Evolutionary conservation across 306 rosid genomes (phyloP), one percentile per base, ranked within the genome.

Genomic region (Sicyos edulis): DNA sequence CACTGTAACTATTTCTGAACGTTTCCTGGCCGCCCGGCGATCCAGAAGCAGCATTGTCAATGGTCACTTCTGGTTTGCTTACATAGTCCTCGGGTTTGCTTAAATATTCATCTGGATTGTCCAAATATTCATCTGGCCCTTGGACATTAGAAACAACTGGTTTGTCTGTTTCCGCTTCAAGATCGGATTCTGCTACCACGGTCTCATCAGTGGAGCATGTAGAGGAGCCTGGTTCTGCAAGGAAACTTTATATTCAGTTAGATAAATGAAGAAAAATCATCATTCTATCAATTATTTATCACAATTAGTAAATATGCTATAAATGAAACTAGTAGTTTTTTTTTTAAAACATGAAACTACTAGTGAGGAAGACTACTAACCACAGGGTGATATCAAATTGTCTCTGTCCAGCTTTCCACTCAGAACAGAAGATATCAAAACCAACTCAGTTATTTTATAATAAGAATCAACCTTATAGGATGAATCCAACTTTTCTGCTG

Each of bases 201-300:
- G 98, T 92, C 82, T 90, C 96, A 5, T 92, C 96, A 15, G 96
- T 86, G 53, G 96, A 90, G 85, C 96, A 88, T 49, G 96, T 88
- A 34, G 96, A 90, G 80, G 96, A 90, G 67, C 88, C 87, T 70
- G 82, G 74, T 70, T 88, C 98, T 90, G 90, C 92, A 86, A 67
- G 68, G 66, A 21, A 65, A 16, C 54, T 65, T 14, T 32, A 19
- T 16, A 72, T 40, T 37, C 10, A 44, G 51, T 24, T 32, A 51
- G 49, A 71, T 52, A 11, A 53, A 53, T 53, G 49, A 19, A 37
- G 63, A 17, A 10, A 53, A 29, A 29, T 8, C 17, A 54, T 32
- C 21, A 8, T 12, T 50, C 15, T 14, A 70, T 50, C n/a, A 22
- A 22, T 70, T 20, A 37, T 53, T 70, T 20, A 37, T 53, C 24